Evolutionary conservation across 768 basidiomycete genomes (phyloP), one percentile per base, ranked within the genome.

Genomic region (Tylopilus subfusipes): DNA sequence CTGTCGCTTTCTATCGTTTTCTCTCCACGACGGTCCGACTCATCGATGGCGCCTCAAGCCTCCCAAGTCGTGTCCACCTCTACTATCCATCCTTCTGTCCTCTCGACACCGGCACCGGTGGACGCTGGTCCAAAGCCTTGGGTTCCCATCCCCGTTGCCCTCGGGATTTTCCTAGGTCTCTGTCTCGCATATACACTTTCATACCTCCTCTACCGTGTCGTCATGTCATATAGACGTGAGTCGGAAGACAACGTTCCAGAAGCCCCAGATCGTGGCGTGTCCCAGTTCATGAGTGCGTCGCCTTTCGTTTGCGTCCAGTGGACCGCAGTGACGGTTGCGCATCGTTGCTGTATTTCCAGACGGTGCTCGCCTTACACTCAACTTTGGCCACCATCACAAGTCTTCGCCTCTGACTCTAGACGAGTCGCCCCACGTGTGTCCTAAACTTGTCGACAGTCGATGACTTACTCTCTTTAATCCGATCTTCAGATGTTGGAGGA

Each of bases 211-310:
- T 71, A 69, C 48, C 65, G 69, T 2, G 31, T 63, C 38, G 11
- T 65, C 50, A 61, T 60, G 57, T 31, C 57, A n/a, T 54, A 49
- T 42, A 60, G 50, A 53, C 64, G 46, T 24, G 46, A 9, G 4
- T 53, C 64, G 2, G 12, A 54, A 42, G 53, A 42, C 5, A 58
- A 53, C n/a, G 18, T n/a, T 11, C 63, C 63, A 22, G 63, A 59
- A 10, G 45, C 54, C n/a, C 59, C 68, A 12, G 59, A 64, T 24
- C 62, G 58, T 19, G 62, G 56, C 14, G 64, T 70, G 12, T 54
- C 62, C 48, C 60, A 55, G 47, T 66, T 68, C 7, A 71, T 66
- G 69, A 70, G 64, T 64, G 39, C 12, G 55, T 60, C 25, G 7
- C 16, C 42, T n/a, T 30, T 40, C 36, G n/a, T 43, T 40, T 13